These are phyloP conservation scores for Hypoxylon crocopeplum DNA, from an alignment of 495 filamentous ascomycete species.

Conservation along the genomic window DNA sequence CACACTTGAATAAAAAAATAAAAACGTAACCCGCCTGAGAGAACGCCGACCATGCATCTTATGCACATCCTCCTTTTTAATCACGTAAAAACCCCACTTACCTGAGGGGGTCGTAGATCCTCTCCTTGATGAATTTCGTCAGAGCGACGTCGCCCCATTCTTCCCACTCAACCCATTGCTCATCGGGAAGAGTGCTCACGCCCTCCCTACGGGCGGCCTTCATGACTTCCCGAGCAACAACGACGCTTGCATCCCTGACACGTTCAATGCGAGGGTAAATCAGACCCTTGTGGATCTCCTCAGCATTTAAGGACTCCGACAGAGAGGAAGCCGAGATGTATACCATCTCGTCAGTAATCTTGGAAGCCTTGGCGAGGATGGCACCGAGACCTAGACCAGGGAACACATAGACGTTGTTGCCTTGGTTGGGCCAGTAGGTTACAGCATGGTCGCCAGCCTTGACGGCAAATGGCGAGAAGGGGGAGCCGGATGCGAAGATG, in stretches of 20 bases:
- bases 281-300: constrained; percentile 80
- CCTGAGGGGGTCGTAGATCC: constrained; percentile 77
- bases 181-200: constrained; percentile 64
- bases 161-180: constrained; percentile 84
- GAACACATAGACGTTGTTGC: constrained; percentile 93
- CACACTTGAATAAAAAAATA: neutral
- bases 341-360: constrained; percentile 93
- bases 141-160: constrained; percentile 78
- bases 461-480: constrained; percentile 78
- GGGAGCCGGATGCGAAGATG: constrained; percentile 94
- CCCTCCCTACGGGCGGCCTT: constrained; percentile 75
- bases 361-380: constrained; percentile 87
- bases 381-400: constrained; percentile 94
- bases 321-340: constrained; percentile 90
- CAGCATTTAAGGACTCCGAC: constrained; percentile 74
- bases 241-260: constrained; percentile 86
- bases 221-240: constrained; percentile 92
- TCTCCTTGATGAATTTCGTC: constrained; percentile 77
- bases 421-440: constrained; percentile 89
- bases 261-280: constrained; percentile 94
- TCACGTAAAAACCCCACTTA: constrained; percentile 23
- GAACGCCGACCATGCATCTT: constrained; percentile 36
- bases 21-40: constrained; percentile 4
- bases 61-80: constrained; percentile 18
- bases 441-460: constrained; percentile 68